Evolutionary conservation across 1,139 yeast species (phyloP).

Genomic region (Diutina pseudorugosa): DNA sequence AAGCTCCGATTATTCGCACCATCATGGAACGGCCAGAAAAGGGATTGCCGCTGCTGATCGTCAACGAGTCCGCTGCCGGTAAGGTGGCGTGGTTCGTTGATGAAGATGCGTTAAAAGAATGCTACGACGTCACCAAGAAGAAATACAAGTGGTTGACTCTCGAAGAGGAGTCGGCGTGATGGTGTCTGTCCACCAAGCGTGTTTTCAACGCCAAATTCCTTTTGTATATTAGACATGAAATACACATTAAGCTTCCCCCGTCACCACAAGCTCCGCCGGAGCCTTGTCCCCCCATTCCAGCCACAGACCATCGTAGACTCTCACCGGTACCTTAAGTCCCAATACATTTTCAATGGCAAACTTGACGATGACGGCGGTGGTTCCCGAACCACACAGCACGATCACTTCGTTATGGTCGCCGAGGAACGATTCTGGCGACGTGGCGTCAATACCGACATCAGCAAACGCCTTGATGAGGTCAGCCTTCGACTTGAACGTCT

Average conservation of each 20-base stretch:
- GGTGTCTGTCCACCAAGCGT: background rate
- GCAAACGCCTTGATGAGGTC: constrained; percentile 29
- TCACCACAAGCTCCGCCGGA: constrained; percentile 23
- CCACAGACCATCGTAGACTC: constrained; percentile 94
- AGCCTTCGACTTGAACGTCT: constrained; percentile 35
- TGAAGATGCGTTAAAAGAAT: constrained; percentile 84
- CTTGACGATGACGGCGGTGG: constrained; percentile 77
- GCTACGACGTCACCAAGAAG: constrained; percentile 60
- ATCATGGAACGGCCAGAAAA: constrained; percentile 81
- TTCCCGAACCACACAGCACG: constrained; percentile 93
- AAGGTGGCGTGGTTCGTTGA: constrained; percentile 97
- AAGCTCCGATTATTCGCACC: constrained; percentile 84
- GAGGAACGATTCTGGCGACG: constrained; percentile 7
- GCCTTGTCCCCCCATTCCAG: constrained; percentile 49
- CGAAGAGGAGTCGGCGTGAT: background rate
- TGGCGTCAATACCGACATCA: constrained; percentile 14
- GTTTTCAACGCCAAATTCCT: background rate
- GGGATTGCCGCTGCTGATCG: constrained; percentile 88
- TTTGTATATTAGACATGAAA: background rate
- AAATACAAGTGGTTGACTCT: constrained; percentile 50
- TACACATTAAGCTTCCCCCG: background rate
- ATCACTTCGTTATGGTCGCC: constrained; percentile 44
- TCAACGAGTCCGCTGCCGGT: constrained; percentile 93
- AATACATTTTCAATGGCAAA: constrained; percentile 31
- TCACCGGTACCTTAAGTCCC: constrained; percentile 52